phyloP scores from a whole-genome alignment of 2,329 filamentous ascomycete genomes.

The Penicillium hesseltinei region DNA sequence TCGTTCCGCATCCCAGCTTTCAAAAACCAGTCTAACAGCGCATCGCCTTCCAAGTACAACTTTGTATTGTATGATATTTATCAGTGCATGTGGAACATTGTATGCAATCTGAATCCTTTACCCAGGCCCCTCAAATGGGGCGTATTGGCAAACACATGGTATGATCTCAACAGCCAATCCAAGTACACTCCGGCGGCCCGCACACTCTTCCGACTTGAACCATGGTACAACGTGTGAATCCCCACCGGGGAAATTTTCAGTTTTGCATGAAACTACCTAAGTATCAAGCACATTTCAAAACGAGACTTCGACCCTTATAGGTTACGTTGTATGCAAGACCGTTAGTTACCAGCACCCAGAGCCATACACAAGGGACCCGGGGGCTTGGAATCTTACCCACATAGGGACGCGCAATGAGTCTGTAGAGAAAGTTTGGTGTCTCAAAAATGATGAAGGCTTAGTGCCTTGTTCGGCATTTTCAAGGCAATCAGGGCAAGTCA shows the following conservation, averaged over 20 bases:
- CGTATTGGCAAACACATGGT: background rate
- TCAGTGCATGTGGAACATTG: no score
- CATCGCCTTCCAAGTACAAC: background rate
- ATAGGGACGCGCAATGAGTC: background rate
- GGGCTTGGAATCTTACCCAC: background rate
- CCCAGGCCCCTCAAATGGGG: background rate
- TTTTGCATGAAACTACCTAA: background rate
- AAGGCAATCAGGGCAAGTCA: background rate
- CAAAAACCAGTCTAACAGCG: background rate
- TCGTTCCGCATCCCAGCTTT: background rate
- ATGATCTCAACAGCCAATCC: constrained; percentile 1
- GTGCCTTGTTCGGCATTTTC: background rate
- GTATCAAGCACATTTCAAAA: background rate
- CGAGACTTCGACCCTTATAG: background rate
- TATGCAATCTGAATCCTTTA: background rate
- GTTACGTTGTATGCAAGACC: background rate
- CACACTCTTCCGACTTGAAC: background rate
- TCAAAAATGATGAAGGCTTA: no score
- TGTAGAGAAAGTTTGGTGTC: background rate
- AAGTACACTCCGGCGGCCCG: background rate
- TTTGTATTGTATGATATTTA: background rate
- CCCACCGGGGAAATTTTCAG: background rate
- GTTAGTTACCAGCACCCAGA: background rate
- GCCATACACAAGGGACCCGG: background rate
- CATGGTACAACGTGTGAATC: background rate